Conservation (phyloP, 768 basidiomycete species). For the Dendrothele bispora region DNA sequence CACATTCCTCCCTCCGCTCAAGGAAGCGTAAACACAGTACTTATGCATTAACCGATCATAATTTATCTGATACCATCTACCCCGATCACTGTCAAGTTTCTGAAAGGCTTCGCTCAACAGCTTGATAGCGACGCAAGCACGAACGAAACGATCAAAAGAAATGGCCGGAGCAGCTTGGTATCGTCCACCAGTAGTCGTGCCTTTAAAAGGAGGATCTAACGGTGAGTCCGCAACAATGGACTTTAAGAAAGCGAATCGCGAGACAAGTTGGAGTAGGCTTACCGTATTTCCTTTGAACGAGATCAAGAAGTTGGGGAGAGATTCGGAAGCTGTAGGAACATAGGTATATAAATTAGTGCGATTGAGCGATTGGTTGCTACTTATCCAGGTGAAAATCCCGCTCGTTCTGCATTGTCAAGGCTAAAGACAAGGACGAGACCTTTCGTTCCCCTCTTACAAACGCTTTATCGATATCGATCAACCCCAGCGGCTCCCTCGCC, state of each 20-base stretch:
- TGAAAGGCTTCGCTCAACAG: slow-evolving; percentile 77
- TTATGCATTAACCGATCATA: slow-evolving; percentile 74
- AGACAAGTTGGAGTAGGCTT: slow-evolving; percentile 21
- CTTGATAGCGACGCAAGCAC: slow-evolving; percentile 82
- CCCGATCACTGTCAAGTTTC: slow-evolving; percentile 65
- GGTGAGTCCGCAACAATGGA: slow-evolving; percentile 15
- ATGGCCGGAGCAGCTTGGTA: slow-evolving; percentile 52
- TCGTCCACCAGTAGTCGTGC: slow-evolving; percentile 34
- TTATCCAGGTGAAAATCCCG: too few relatives aligned
- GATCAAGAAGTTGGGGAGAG: slow-evolving; percentile 59
- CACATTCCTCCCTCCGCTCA: too few relatives aligned
- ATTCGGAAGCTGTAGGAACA: slow-evolving; percentile 55
- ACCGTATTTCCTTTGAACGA: slow-evolving; percentile 84
- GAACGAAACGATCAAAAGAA: slow-evolving; percentile 84
- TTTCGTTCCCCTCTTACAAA: too few relatives aligned
- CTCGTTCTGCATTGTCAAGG: too few relatives aligned
- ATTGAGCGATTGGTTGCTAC: too few relatives aligned
- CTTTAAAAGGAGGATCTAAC: slow-evolving; percentile 48
- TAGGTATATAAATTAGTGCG: too few relatives aligned
- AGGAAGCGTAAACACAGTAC: slow-evolving; percentile 62
- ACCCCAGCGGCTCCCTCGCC: too few relatives aligned
- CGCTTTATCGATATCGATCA: too few relatives aligned
- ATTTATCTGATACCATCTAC: slow-evolving; percentile 74
- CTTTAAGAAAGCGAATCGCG: background rate
- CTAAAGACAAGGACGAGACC: too few relatives aligned